Evolutionary conservation across 306 rosid genomes (phyloP).

Genomic region (Prosopis cineraria): DNA sequence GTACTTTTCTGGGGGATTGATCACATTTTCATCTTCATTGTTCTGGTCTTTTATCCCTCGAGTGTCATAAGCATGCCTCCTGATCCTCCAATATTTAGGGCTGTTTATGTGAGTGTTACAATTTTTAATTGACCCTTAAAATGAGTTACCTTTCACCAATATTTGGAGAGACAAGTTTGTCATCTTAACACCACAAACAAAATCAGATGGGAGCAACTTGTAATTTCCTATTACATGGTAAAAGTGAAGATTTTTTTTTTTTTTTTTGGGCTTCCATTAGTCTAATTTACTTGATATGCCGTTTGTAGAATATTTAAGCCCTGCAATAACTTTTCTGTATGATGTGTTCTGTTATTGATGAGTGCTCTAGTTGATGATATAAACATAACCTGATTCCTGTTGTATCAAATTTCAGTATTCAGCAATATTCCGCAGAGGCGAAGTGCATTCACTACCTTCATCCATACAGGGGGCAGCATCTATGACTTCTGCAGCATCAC

Average conservation of each 20-base stretch:
- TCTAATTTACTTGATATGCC: conserved; percentile 20
- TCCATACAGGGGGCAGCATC: conserved; percentile 85
- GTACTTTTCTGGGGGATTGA: conserved; percentile 14
- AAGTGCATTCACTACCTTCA: conserved; percentile 75
- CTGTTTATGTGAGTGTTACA: not conserved
- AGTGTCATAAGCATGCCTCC: not conserved
- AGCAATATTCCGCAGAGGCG: conserved; percentile 79
- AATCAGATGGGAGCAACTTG: conserved; percentile 4
- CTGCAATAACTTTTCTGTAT: not conserved
- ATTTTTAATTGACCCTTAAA: not conserved
- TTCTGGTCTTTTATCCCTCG: not conserved
- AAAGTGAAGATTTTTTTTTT: conserved; percentile 9
- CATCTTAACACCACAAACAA: not conserved
- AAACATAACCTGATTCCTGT: conserved; percentile 28
- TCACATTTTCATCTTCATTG: not conserved
- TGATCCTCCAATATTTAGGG: not conserved
- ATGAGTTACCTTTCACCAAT: not conserved
- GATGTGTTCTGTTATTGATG: conserved; percentile 8
- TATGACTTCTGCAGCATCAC: conserved; percentile 68
- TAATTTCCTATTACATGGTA: not conserved
- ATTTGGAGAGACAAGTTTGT: conserved; percentile 14
- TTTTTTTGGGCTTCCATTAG: conserved; percentile 23
- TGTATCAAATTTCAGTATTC: conserved; percentile 63
- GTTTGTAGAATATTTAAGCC: conserved; percentile 22
- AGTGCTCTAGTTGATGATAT: conserved; percentile 15